Evolutionary conservation across 163 green algal genomes (phyloP), one percentile per base, ranked within the genome.

Genomic region (Chloroidium sp.): DNA sequence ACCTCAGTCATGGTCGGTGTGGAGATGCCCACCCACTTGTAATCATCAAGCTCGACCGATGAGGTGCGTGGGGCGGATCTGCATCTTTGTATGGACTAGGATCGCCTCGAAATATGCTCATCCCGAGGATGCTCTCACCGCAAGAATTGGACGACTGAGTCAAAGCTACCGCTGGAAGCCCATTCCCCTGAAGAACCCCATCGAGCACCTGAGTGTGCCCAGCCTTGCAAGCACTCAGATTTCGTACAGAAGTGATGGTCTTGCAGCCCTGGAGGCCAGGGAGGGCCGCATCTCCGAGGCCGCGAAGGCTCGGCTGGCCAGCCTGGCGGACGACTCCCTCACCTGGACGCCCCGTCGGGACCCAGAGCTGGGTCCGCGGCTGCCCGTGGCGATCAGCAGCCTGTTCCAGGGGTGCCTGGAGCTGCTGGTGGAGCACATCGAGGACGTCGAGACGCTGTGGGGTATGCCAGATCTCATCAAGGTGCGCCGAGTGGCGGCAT

Each of bases 381-480:
- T 4, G 1, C 0, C 14, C 64, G 58, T 67, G 60, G 14, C 85
- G 89, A 62, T 87, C 59, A n/a, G n/a, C 59, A 69, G 82, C 1
- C 85, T 95, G 61, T 86, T 85, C 62, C 58, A 72, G 1, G 60
- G 88, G 0, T 89, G 85, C 68, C 62, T 92, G 59, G 62, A 85
- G 1, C 68, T 92, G 2, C 62, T 94, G 12, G 87, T 81, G 0
- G 76, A 86, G 61, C 85, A 90, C 80, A 86, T 94, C 0, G 88
- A 92, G 2, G 87, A 89, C 82, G 89, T 95, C 6, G 89, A 92
- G 78, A 86, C 80, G 1, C 85, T 95, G 59, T 85, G 64, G 76
- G 92, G 92, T 1, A 77, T 95, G 58, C 90, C 90, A 4, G 87
- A 93, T 59, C 79, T 69, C 0, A 90, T 93, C 59, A 88, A 87